Base-by-base conservation (phyloP, 192 early-diverging fungal genomes). In the Backusella parvicylindrica region DNA sequence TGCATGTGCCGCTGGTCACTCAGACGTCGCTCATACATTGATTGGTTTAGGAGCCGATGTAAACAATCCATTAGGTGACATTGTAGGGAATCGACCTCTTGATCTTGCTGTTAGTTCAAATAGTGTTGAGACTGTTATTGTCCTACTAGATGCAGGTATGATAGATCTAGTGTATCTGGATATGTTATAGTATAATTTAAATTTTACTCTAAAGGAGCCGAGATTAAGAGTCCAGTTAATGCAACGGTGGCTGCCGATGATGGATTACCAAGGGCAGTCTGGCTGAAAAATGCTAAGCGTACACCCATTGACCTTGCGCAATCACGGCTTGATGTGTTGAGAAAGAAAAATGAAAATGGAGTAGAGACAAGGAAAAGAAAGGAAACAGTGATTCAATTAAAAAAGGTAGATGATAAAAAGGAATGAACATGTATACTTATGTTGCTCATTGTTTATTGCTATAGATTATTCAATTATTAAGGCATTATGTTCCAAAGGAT, bases 31-130 rank as follows among this genome's bases (percentile, higher is more conserved):
- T 0, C 53, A 64, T 13, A n/a, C 36, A 35, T 50, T 81, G 23
- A 68, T 81, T 21, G n/a, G 32, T 23, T 68, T 37, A 23, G 80
- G 80, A 2, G 80, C 80, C 6, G 76, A 77, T 40, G 72, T 74
- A 2, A 81, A 77, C 36, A 78, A 77, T 75, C 76, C 73, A 6
- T 26, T 56, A 6, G 80, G 80, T 15, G 80, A 81, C 37, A 77
- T 81, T 49, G 68, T 81, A 18, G 80, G 80, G 13, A 81, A 81
- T 41, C 63, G 43, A 49, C 80, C 80, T 23, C 49, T 81, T 32
- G 80, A 81, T 31, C 63, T 81, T 31, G 80, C 80, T 4, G 76
- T 81, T 1, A 70, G 75, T 40, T 75, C 80, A 15, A 81, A 81
- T 53, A 81, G 63, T 63, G 76, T 81, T 0, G 80, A 81, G 1